Evolutionary conservation across 2,329 filamentous ascomycete species (phyloP), one percentile per base, ranked within the genome.

Genomic region (Aspergillus tanneri): DNA sequence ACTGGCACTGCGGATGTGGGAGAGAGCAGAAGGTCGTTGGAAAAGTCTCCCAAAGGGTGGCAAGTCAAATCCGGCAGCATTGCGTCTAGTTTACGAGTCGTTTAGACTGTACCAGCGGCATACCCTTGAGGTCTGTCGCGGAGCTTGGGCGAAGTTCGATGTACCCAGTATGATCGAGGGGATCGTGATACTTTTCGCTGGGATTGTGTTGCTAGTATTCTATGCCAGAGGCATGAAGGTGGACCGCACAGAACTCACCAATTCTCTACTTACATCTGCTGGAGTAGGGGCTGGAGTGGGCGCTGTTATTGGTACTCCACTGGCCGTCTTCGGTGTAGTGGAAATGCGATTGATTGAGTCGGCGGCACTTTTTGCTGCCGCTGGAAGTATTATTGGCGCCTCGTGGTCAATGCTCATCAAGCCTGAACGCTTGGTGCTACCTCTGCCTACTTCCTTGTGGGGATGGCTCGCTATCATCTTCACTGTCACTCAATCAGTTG

Each of bases 131-230:
- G 79, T 92, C 10, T 97, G 89, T 73, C 88, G 90, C 65, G 80
- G 79, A 30, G 75, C 97, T 12, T 99, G 93, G 93, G 90, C 93
- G 18, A 83, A 88, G 27, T 99, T 99, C 59, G 90, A 99, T 66
- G 77, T 96, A 16, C 78, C 83, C 2, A 88, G 86, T 65, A 99
- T 99, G 90, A 63, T 86, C 11, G 77, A 87, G 54, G 93, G 93
- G 38, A 83, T 97, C 28, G 66, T 70, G 0, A 80, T 95, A 44
- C 81, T 95, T 53, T 77, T 82, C 3, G 72, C 81, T 19, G 84
- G 87, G 3, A 78, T 96, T 18, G 56, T 84, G 2, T 70, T 87
- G 4, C 75, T 97, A 43, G 73, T 87, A 1, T 72, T 92, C 40
- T 96, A 95, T 68, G 84, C 88, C 7, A 75, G 81, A 48, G 75